A percentile compares a stretch with the other conserved stretches of the same genome.
These are phyloP conservation scores for Colletotrichum tanaceti DNA, from an alignment of 2,329 filamentous ascomycete species.

Conservation along the genomic window DNA sequence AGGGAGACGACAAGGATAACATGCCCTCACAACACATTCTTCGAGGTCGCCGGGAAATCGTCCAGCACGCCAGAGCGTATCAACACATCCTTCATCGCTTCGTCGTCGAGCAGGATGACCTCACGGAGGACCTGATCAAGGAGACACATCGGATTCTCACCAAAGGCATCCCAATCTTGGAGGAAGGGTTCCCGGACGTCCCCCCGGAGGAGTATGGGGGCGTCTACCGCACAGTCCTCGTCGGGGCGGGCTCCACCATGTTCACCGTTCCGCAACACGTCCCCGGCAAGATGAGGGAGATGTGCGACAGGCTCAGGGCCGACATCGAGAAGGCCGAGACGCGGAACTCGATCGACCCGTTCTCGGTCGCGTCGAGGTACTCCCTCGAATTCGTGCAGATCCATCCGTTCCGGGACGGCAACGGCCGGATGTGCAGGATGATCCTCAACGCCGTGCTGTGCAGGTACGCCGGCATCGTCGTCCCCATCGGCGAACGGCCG, in stretches of 20 bases:
- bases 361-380: conserved; percentile 40
- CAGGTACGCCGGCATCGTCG: conserved; percentile 42
- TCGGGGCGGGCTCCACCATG: conserved; percentile 37
- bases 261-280: conserved; percentile 40
- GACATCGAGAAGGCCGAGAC: conserved; percentile 22
- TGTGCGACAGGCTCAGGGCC: conserved; percentile 35
- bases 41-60: background rate
- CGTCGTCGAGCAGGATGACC: background rate
- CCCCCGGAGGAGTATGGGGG: conserved; percentile 37
- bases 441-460: conserved; percentile 44
- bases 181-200: background rate
- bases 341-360: conserved; percentile 38
- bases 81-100: background rate
- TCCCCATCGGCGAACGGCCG: conserved; percentile 41
- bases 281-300: conserved; percentile 36
- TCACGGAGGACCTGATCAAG: conserved; percentile 2
- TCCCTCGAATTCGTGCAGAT: conserved; percentile 42
- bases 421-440: conserved; percentile 42
- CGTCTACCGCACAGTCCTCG: conserved; percentile 33
- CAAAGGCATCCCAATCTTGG: background rate
- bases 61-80: background rate
- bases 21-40: background rate
- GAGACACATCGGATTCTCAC: background rate
- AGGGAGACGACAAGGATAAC: background rate
- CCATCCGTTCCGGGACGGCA: conserved; percentile 44